Conservation (phyloP, 2,329 filamentous ascomycete species). For the Cryphonectria naterciae region DNA sequence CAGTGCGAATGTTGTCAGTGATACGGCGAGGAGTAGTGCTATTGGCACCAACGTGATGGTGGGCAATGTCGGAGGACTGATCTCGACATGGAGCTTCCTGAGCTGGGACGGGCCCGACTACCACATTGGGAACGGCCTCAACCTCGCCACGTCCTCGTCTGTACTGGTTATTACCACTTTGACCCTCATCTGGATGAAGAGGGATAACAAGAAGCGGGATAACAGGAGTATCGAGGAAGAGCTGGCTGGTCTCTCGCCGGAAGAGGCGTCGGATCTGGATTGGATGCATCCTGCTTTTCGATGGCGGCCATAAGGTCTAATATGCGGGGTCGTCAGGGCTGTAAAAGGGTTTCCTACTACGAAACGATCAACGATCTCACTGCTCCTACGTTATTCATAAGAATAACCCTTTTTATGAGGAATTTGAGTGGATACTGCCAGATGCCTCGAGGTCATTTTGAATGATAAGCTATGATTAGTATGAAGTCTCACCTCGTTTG, state of each 20-base stretch:
- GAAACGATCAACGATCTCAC: background rate
- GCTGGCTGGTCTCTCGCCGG: constrained; percentile 55
- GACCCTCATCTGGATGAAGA: constrained; percentile 62
- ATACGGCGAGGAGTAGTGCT: constrained; percentile 68
- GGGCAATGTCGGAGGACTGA: constrained; percentile 72
- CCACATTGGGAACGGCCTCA: constrained; percentile 72
- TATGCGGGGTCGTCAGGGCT: background rate
- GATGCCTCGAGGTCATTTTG: background rate
- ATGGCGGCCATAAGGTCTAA: constrained; percentile 47
- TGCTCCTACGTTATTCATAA: background rate
- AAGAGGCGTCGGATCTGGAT: constrained; percentile 63
- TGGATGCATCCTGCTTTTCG: constrained; percentile 69
- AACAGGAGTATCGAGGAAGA: constrained; percentile 50
- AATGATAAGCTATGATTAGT: background rate
- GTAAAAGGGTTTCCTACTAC: background rate
- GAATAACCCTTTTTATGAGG: too few relatives aligned
- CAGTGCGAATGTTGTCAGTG: constrained; percentile 71
- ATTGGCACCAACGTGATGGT: constrained; percentile 73
- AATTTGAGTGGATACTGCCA: too few relatives aligned
- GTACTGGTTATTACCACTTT: constrained; percentile 54
- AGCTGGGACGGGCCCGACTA: constrained; percentile 67
- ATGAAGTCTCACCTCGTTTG: background rate
- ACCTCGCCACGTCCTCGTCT: constrained; percentile 60
- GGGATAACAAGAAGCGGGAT: constrained; percentile 62
- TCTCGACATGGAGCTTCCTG: constrained; percentile 68